Evolutionary conservation across 345 rosid genomes (phyloP).

Genomic region (Pelargonium nanum): DNA sequence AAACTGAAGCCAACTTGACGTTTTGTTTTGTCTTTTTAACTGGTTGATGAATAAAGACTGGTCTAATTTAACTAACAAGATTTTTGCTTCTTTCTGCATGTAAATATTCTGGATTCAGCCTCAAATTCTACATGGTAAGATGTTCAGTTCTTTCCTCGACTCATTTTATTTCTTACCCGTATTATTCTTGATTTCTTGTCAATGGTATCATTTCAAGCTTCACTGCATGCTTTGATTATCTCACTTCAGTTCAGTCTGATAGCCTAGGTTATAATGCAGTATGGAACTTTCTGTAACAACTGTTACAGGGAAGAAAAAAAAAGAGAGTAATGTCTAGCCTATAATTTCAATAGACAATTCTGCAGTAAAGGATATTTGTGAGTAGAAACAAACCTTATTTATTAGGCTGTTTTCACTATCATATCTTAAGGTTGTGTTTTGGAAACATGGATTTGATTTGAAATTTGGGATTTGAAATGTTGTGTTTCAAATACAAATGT

Average conservation of each 20-base stretch:
- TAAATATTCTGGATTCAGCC: constrained; percentile 22
- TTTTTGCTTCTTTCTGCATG: constrained; percentile 8
- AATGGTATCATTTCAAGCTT: neutral
- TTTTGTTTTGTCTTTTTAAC: neutral
- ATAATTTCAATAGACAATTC: too few species aligned
- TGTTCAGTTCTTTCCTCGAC: constrained; percentile 3
- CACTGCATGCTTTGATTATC: neutral
- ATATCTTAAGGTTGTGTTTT: too few species aligned
- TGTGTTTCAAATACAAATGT: too few species aligned
- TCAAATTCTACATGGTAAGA: constrained; percentile 35
- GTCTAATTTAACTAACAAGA: neutral
- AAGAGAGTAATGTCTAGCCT: too few species aligned
- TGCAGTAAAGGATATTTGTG: too few species aligned
- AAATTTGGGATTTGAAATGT: too few species aligned
- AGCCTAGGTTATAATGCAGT: neutral
- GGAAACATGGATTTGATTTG: too few species aligned
- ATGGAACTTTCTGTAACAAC: neutral
- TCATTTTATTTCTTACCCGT: neutral
- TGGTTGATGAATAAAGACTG: too few species aligned
- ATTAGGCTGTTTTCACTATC: too few species aligned
- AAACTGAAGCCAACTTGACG: neutral
- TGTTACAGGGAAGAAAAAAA: neutral
- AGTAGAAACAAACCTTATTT: too few species aligned
- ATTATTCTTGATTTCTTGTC: neutral
- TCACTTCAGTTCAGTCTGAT: neutral